phyloP scores from a whole-genome alignment of 257 asterid species.

The Plantago ovata region DNA sequence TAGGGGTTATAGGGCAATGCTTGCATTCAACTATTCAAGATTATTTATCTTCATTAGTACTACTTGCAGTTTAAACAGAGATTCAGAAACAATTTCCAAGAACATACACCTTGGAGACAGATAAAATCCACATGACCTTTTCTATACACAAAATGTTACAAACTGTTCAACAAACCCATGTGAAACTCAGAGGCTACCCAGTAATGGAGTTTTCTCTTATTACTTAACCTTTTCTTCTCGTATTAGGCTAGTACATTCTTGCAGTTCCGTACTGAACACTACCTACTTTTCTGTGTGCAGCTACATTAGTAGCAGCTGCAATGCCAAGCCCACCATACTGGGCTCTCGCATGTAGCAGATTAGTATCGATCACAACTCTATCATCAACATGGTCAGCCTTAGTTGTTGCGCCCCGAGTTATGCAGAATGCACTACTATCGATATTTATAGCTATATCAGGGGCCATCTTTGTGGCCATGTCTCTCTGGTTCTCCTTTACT shows the following conservation, averaged over 20 bases:
- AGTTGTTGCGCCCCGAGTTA: constrained; percentile 34
- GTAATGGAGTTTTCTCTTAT: not conserved
- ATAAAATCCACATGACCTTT: not conserved
- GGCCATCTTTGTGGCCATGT: constrained; percentile 51
- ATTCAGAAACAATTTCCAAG: not conserved
- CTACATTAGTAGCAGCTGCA: constrained; percentile 26
- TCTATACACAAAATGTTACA: not conserved
- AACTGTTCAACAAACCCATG: too few species aligned
- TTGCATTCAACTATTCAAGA: too few species aligned
- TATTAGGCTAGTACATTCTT: constrained; percentile 32
- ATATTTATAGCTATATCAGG: constrained; percentile 66
- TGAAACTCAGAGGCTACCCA: not conserved
- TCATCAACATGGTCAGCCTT: constrained; percentile 41
- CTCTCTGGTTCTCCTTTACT: constrained; percentile 27
- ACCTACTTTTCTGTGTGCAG: constrained; percentile 34
- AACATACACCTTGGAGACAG: not conserved
- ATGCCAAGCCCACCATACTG: constrained; percentile 54
- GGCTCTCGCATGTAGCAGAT: constrained; percentile 57
- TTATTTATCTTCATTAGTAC: too few species aligned
- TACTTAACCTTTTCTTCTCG: not conserved
- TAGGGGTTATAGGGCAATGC: too few species aligned
- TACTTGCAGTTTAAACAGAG: not conserved
- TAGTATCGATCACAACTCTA: constrained; percentile 54
- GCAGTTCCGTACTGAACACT: constrained; percentile 33
- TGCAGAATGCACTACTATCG: constrained; percentile 52